Evolutionary conservation across 495 filamentous ascomycete species (phyloP).

Genomic region (Beverwykella pulmonaria): DNA sequence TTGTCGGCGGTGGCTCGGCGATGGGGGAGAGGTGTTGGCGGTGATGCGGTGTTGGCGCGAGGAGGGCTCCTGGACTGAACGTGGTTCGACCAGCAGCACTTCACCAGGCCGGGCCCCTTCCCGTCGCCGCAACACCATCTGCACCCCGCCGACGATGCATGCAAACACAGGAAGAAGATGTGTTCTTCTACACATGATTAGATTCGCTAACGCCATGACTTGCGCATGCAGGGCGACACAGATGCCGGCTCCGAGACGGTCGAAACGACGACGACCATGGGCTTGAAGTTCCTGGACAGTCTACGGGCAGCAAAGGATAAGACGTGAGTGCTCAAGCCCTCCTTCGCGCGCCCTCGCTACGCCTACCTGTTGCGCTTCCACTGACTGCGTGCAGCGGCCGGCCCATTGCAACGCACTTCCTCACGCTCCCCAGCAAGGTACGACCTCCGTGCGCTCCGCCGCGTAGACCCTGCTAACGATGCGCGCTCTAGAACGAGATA

Average conservation of each 20-base stretch:
- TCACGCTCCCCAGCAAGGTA: constrained; percentile 63
- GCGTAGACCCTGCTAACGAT: constrained; percentile 6
- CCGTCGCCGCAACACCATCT: constrained; percentile 19
- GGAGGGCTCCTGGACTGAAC: constrained; percentile 25
- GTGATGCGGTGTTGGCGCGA: constrained; percentile 30
- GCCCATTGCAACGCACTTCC: constrained; percentile 70
- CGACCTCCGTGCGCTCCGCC: not conserved
- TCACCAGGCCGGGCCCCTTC: constrained; percentile 21
- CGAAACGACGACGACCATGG: constrained; percentile 67
- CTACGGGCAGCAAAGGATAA: constrained; percentile 71
- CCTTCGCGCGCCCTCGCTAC: constrained; percentile 1
- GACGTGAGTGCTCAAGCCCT: constrained; percentile 55
- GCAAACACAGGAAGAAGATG: not conserved
- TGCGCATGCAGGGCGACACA: constrained; percentile 23
- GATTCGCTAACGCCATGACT: constrained; percentile 28
- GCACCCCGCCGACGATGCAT: constrained; percentile 13
- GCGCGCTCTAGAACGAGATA: constrained; percentile 51
- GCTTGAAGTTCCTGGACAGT: constrained; percentile 65
- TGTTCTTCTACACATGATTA: not conserved
- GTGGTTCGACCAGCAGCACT: constrained; percentile 30
- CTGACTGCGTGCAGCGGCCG: constrained; percentile 56
- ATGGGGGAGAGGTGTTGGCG: constrained; percentile 12
- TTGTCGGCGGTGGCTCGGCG: constrained; percentile 25
- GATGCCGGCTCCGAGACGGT: constrained; percentile 43
- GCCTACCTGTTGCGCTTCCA: constrained; percentile 2